Evolutionary conservation across 257 asterid species (phyloP).

Genomic region (Solanum medicagineum): DNA sequence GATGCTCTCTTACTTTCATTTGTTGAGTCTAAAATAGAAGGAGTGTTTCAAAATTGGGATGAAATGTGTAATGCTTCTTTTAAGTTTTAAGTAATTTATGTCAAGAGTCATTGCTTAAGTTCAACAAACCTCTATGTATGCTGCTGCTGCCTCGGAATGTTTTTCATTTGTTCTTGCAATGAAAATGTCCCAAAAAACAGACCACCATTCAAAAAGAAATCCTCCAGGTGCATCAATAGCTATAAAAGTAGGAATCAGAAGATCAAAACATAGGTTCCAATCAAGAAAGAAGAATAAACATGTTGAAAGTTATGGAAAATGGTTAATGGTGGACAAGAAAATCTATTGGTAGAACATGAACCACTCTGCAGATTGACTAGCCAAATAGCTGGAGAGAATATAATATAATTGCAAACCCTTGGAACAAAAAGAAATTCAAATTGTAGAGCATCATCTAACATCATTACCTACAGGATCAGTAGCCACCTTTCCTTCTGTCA

Average conservation of each 20-base stretch:
- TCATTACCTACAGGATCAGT: constrained; percentile 93
- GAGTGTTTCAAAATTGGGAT: not conserved
- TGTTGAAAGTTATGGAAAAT: not conserved
- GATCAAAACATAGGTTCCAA: not conserved
- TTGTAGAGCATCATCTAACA: not conserved
- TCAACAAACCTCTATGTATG: constrained; percentile 81
- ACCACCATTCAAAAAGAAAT: constrained; percentile 99
- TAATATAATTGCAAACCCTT: not conserved
- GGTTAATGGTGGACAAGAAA: not conserved
- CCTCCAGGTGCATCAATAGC: constrained; percentile 99
- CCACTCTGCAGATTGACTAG: not conserved
- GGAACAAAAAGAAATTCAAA: not conserved
- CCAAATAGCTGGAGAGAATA: not conserved
- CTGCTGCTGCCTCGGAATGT: constrained; percentile 99
- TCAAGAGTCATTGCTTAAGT: not conserved
- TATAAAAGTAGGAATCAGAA: constrained; percentile 12
- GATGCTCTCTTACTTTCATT: constrained; percentile 70
- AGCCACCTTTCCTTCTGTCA: constrained; percentile 99
- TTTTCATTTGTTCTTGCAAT: constrained; percentile 96
- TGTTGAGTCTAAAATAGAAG: constrained; percentile 57
- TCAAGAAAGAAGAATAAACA: not conserved
- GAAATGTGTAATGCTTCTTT: not conserved
- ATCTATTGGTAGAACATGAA: not conserved
- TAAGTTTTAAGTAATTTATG: not conserved
- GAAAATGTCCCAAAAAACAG: constrained; percentile 98